Percentiles rank a stretch among this genome's conserved stretches.
phyloP scores from a whole-genome alignment of 164 flowering plant genomes.

The Dillenia suffruticosa region DNA sequence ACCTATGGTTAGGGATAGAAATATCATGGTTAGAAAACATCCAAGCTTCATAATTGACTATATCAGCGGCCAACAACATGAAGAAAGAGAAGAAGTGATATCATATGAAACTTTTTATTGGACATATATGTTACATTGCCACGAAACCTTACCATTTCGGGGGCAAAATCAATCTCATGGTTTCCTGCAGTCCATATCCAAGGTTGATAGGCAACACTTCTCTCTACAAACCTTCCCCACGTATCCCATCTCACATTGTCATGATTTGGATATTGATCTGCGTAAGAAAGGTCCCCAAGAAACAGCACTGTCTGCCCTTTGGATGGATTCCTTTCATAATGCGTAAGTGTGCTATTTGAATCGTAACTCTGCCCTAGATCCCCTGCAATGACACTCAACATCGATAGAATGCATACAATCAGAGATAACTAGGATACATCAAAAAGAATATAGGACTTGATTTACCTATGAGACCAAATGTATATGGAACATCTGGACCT shows the following conservation, averaged over 20 bases:
- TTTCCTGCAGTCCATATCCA: slow-evolving; percentile 52
- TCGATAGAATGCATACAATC: too few species aligned
- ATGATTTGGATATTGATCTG: slow-evolving; percentile 25
- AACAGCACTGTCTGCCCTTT: slow-evolving; percentile 35
- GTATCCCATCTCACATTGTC: slow-evolving; percentile 42
- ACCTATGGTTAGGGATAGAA: too few species aligned
- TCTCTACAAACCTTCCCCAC: slow-evolving; percentile 37
- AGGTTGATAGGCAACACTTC: slow-evolving; percentile 38
- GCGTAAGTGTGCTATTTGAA: slow-evolving; percentile 33
- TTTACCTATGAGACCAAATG: slow-evolving; percentile 46
- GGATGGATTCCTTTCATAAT: slow-evolving; percentile 21
- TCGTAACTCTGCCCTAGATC: slow-evolving; percentile 43
- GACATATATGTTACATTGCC: neutral
- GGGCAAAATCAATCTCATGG: slow-evolving; percentile 39
- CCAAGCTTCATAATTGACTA: neutral
- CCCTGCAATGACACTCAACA: slow-evolving; percentile 19
- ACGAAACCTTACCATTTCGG: slow-evolving; percentile 24
- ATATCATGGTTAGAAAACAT: too few species aligned
- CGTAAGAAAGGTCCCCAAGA: slow-evolving; percentile 41
- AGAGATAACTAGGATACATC: too few species aligned
- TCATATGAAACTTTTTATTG: neutral
- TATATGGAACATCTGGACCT: slow-evolving; percentile 50
- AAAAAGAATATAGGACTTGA: too few species aligned
- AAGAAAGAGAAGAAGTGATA: neutral
- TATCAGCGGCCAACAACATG: neutral